Base-by-base conservation (phyloP, 2,329 filamentous ascomycete species). In the Aureobasidium lini region DNA sequence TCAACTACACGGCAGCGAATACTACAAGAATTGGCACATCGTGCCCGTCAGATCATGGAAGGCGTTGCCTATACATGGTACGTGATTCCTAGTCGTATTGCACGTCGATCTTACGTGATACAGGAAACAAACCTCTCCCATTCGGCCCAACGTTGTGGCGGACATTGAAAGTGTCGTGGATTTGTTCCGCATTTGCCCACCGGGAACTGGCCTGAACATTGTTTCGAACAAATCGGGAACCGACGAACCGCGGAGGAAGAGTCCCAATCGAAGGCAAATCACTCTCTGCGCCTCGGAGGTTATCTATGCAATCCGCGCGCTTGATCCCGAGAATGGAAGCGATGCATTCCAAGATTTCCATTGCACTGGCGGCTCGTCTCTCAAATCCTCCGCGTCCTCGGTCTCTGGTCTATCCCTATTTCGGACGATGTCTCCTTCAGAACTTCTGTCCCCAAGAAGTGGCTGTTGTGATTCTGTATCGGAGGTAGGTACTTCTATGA, bases 1-100 rank as follows among this genome's bases (percentile, higher is more conserved):
- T 90, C 95, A 66, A 90, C 93, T 73, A 91, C 90, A 43, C 84
- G 94, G 44, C 89, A 95, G 68, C 92, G 80, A 64, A 80, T 86
- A 50, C 75, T 85, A 60, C 80, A 81, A 62, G 88, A 93, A 70
- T 87, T 96, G 60, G 90, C 88, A 59, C 84, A 88, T 70, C 85
- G 87, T 63, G 88, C 89, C 52, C 88, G 92, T 69, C 86, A 88
- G 15, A 18, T 39, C 3, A 43, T 57, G 43, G 54, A 57, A 8
- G 89, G 92, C 67, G 85, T 90, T 74, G 80, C 84, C 60, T 83
- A 83, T 71, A 80, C 79, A 65, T 86, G 86, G 84, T 90, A 80
- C 67, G 83, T 66, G 76, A 10, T 16, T 9, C 18, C 16, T 18
- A 6, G 6, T 11, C 9, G 15, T 15, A 13, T 2, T 31, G 54